These are phyloP conservation scores for Naganishia cerealis DNA, from an alignment of 1,284 basidiomycete genomes.

Conservation along the genomic window DNA sequence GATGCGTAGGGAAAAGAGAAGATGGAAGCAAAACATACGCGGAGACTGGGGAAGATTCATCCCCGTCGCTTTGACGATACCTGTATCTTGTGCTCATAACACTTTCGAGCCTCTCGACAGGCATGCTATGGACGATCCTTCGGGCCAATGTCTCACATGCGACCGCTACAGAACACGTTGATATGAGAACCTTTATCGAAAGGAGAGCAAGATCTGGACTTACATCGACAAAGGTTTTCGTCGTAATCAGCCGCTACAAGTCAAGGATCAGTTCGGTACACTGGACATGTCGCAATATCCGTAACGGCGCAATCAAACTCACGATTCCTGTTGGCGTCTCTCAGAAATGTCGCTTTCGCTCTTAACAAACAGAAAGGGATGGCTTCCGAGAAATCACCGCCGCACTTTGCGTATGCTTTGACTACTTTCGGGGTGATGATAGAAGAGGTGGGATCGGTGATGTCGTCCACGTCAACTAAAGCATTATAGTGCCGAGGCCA, in stretches of 20 bases:
- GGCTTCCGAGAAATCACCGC: constrained; percentile 68
- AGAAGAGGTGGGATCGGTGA: constrained; percentile 50
- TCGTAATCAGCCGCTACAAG: constrained; percentile 69
- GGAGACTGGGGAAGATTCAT: constrained; percentile 69
- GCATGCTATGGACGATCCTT: constrained; percentile 68
- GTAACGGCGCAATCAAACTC: background rate
- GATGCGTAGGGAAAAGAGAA: background rate
- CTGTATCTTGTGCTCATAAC: constrained; percentile 74
- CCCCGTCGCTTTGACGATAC: constrained; percentile 72
- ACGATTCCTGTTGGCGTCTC: constrained; percentile 50
- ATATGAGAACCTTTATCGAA: background rate
- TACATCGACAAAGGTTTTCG: constrained; percentile 77
- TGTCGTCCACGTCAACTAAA: constrained; percentile 46
- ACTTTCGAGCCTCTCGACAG: constrained; percentile 64
- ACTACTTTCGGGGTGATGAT: constrained; percentile 56
- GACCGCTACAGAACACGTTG: constrained; percentile 57
- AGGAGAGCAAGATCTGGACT: constrained; percentile 33
- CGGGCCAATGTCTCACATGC: constrained; percentile 87
- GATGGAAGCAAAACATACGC: constrained; percentile 50
- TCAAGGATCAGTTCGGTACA: background rate
- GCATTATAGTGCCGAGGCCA: background rate
- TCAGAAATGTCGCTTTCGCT: constrained; percentile 73
- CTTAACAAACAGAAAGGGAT: constrained; percentile 63
- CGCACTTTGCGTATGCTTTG: constrained; percentile 54
- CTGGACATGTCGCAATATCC: background rate